Conservation (phyloP, 2,329 filamentous ascomycete species). For the Orbilia ellipsospora region DNA sequence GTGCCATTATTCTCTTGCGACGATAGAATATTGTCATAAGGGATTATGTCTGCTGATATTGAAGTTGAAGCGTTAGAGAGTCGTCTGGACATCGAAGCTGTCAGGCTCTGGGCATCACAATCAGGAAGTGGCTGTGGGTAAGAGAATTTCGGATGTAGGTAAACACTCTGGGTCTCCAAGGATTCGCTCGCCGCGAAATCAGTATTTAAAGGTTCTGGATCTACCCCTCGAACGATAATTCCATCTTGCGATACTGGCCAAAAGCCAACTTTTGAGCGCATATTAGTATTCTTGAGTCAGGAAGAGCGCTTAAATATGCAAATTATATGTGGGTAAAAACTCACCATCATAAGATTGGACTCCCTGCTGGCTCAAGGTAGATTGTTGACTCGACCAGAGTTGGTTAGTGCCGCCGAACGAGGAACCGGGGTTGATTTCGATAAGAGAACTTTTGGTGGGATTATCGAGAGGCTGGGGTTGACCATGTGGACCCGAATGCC, state of each 20-base stretch:
- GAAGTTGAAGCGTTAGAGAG: slow-evolving; percentile 57
- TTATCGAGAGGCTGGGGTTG: slow-evolving; percentile 15
- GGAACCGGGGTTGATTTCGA: slow-evolving; percentile 14
- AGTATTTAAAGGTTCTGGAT: slow-evolving; percentile 37
- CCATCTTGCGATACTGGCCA: slow-evolving; percentile 52
- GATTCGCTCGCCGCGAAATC: slow-evolving; percentile 44
- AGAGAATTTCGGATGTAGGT: slow-evolving; percentile 52
- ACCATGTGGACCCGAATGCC: slow-evolving; percentile 27
- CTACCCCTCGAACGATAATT: slow-evolving; percentile 50
- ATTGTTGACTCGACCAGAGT: slow-evolving; percentile 31
- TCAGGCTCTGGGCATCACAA: slow-evolving; percentile 56
- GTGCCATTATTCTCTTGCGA: slow-evolving; percentile 40
- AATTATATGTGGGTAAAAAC: background rate
- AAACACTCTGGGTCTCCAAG: slow-evolving; percentile 37
- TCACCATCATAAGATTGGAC: slow-evolving; percentile 48
- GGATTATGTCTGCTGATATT: slow-evolving; percentile 55
- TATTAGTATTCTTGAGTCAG: slow-evolving; percentile 8
- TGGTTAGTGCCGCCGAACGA: slow-evolving; percentile 20
- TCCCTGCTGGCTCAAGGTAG: slow-evolving; percentile 14
- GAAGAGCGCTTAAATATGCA: background rate
- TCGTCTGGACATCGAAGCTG: slow-evolving; percentile 56
- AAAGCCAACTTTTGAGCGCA: slow-evolving; percentile 27
- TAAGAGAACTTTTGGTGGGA: slow-evolving; percentile 34
- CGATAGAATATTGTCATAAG: slow-evolving; percentile 52
- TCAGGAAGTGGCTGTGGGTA: slow-evolving; percentile 50